phyloP scores from a whole-genome alignment of 2,329 filamentous ascomycete species.

The Neofusicoccum laricinum region DNA sequence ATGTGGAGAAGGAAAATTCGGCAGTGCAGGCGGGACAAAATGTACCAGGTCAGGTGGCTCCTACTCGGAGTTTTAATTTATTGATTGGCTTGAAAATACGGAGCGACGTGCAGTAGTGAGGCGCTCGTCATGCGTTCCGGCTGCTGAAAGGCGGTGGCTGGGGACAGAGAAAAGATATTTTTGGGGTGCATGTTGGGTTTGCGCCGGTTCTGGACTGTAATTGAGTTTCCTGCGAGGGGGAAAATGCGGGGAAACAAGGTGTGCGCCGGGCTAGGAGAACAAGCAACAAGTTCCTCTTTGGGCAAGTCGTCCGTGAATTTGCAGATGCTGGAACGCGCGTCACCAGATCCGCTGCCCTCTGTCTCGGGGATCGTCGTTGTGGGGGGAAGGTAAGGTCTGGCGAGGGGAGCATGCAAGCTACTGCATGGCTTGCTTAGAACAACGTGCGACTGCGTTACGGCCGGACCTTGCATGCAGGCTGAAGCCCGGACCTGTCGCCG shows the following conservation, averaged over 20 bases:
- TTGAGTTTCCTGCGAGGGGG: neutral
- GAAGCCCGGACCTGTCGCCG: too few species aligned
- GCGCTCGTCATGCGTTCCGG: neutral
- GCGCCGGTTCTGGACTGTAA: neutral
- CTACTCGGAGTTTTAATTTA: neutral
- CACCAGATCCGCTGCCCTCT: too few species aligned
- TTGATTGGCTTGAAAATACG: neutral
- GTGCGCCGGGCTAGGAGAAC: neutral
- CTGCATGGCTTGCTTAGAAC: neutral
- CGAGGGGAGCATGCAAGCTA: neutral
- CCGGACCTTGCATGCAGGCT: too few species aligned
- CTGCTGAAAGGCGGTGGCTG: neutral
- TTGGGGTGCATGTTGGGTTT: neutral
- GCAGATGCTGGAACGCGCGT: neutral
- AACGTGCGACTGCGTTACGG: too few species aligned
- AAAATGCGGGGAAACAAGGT: neutral
- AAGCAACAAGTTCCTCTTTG: neutral
- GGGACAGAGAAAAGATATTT: neutral
- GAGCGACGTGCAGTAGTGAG: neutral
- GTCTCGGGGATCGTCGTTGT: neutral
- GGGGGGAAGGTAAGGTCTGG: neutral
- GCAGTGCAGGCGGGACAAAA: too few species aligned
- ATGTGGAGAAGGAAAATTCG: too few species aligned
- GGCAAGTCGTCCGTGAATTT: neutral
- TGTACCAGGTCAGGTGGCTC: too few species aligned